Evolutionary conservation across 1,284 basidiomycete species (phyloP).

Genomic region (Ustilago curta): DNA sequence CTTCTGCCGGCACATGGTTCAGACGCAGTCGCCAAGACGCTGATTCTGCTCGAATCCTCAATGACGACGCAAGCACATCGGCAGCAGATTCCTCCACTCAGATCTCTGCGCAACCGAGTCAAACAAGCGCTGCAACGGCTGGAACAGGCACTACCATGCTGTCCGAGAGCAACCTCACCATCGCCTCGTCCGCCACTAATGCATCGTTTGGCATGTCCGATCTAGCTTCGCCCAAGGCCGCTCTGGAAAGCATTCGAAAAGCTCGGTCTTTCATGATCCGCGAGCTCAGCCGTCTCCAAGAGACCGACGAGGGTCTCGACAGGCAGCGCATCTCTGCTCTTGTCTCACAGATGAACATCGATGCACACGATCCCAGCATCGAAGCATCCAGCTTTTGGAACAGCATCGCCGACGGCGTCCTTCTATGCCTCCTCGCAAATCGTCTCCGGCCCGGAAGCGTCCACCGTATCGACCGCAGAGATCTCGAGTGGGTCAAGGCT

Average conservation of each 20-base stretch:
- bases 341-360: constrained; percentile 24
- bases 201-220: constrained; percentile 49
- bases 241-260: constrained; percentile 51
- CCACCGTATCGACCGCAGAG: constrained; percentile 54
- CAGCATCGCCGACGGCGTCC: constrained; percentile 55
- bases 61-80: constrained; percentile 7
- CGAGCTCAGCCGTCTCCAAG: constrained; percentile 39
- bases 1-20: constrained; percentile 24
- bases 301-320: constrained; percentile 28
- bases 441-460: constrained; percentile 42
- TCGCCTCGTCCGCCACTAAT: constrained; percentile 22
- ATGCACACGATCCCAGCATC: constrained; percentile 24
- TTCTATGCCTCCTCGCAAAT: constrained; percentile 56
- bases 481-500: constrained; percentile 52
- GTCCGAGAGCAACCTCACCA: constrained; percentile 34
- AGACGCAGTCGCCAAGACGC: constrained; percentile 28
- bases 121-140: constrained; percentile 34
- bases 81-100: constrained; percentile 18
- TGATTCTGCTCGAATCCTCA: constrained; percentile 9
- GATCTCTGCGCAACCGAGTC: constrained; percentile 29
- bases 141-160: constrained; percentile 36
- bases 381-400: constrained; percentile 53
- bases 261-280: constrained; percentile 50
- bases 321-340: constrained; percentile 36
- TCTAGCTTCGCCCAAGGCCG: constrained; percentile 34